A percentile compares a stretch with the other conserved stretches of the same genome.
These are phyloP conservation scores for Saturnispora bothae DNA, from an alignment of 805 yeast genomes.

Conservation along the genomic window DNA sequence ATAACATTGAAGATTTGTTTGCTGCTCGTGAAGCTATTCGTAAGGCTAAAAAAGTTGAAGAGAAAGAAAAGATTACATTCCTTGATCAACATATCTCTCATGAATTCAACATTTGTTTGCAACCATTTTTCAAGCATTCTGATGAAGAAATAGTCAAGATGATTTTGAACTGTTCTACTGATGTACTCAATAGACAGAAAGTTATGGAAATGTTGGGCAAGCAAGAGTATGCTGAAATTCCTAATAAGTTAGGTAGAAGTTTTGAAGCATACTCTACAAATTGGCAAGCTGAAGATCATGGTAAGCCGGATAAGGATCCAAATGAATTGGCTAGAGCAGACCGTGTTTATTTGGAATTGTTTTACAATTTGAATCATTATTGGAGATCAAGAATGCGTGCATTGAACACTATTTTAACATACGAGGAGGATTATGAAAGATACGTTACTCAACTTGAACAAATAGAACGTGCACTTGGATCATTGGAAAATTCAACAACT, in stretches of 20 bases:
- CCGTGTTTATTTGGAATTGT: constrained; percentile 68
- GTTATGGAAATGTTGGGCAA: constrained; percentile 78
- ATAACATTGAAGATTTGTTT: constrained; percentile 76
- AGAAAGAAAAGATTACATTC: constrained; percentile 50
- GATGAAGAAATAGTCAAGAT: constrained; percentile 62
- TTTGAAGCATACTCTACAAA: constrained; percentile 75
- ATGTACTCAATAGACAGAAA: constrained; percentile 55
- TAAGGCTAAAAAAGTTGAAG: constrained; percentile 32
- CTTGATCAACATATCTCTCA: constrained; percentile 82
- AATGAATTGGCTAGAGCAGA: constrained; percentile 79
- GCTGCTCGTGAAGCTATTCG: constrained; percentile 68
- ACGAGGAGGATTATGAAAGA: constrained; percentile 70
- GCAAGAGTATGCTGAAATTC: constrained; percentile 64
- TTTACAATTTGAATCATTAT: constrained; percentile 74
- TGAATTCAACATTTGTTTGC: constrained; percentile 90
- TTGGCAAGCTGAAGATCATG: constrained; percentile 36
- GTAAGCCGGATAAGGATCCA: constrained; percentile 58
- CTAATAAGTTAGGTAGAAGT: constrained; percentile 58
- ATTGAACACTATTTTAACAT: constrained; percentile 54
- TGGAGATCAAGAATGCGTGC: constrained; percentile 93
- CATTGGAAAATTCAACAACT: constrained; percentile 54
- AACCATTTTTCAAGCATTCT: constrained; percentile 51
- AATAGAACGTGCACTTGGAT: constrained; percentile 64
- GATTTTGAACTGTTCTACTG: constrained; percentile 66
- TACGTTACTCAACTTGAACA: constrained; percentile 53